Conservation (phyloP, 2,329 filamentous ascomycete genomes). For the Ophiobolus disseminans region DNA sequence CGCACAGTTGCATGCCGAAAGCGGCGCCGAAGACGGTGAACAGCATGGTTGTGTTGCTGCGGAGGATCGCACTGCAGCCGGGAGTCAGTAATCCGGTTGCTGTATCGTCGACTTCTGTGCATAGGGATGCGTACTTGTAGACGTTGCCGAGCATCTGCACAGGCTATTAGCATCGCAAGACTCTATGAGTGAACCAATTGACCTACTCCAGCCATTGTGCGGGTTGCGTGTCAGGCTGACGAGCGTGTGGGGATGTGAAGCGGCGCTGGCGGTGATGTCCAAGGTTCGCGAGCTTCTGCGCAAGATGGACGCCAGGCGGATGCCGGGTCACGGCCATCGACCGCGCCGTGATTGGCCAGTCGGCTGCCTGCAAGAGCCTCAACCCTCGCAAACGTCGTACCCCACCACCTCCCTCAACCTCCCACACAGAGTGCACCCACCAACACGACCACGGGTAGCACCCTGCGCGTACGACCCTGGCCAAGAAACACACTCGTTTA, state of each 20-base stretch:
- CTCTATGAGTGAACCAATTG: conserved; percentile 28
- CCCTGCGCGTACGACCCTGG: not conserved
- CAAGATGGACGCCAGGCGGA: conserved; percentile 30
- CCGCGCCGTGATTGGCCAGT: conserved; percentile 36
- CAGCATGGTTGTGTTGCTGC: conserved; percentile 87
- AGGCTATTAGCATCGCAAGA: conserved; percentile 32
- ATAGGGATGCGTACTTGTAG: conserved; percentile 56
- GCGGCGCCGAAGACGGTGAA: conserved; percentile 83
- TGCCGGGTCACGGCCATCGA: conserved; percentile 32
- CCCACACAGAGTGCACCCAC: not conserved
- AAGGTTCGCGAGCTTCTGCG: conserved; percentile 24
- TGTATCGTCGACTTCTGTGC: conserved; percentile 19
- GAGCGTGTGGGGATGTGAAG: conserved; percentile 30
- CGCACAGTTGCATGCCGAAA: conserved; percentile 94
- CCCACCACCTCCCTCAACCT: conserved; percentile 12
- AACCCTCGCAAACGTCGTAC: conserved; percentile 10
- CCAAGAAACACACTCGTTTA: not conserved
- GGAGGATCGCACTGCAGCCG: conserved; percentile 75
- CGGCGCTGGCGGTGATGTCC: conserved; percentile 34
- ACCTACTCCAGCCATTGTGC: conserved; percentile 66
- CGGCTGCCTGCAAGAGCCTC: conserved; percentile 11
- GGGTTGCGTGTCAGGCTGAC: conserved; percentile 20
- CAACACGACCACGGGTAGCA: not conserved
- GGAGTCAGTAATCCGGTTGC: conserved; percentile 33
- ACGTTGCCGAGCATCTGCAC: conserved; percentile 61